Percentiles rank a stretch among this genome's conserved stretches.
Conservation (phyloP, 1,139 yeast genomes). For the Candida anutae region DNA sequence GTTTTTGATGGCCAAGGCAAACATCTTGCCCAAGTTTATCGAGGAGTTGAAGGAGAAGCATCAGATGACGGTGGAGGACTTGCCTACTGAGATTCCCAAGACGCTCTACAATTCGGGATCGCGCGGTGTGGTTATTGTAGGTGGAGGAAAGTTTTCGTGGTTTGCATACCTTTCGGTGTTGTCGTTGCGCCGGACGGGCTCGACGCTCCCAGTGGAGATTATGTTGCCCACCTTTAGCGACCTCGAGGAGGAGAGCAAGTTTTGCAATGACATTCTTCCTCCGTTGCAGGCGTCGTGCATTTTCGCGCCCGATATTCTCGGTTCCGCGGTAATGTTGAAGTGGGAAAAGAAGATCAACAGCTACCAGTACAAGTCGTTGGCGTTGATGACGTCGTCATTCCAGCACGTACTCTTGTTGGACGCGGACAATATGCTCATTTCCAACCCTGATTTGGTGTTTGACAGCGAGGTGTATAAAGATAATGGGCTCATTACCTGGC, state of each 20-base stretch:
- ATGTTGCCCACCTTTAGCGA: constrained; percentile 27
- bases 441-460: constrained; percentile 38
- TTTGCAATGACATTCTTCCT: constrained; percentile 10
- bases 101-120: constrained; percentile 19
- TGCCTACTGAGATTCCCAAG: constrained; percentile 20
- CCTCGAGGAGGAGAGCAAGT: constrained; percentile 12
- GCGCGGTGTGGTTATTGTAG: constrained; percentile 30
- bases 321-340: constrained; percentile 24
- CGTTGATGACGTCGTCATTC: constrained; percentile 32
- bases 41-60: constrained; percentile 21
- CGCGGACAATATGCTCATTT: constrained; percentile 32
- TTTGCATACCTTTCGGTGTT: constrained; percentile 28
- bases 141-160: constrained; percentile 35
- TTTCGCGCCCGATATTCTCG: constrained; percentile 27
- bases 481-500: constrained; percentile 67
- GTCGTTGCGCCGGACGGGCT: constrained; percentile 28
- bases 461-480: constrained; percentile 44
- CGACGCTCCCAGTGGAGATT: constrained; percentile 30
- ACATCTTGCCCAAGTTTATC: constrained; percentile 15
- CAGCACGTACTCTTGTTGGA: constrained; percentile 35
- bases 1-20: constrained; percentile 22
- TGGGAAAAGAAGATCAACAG: constrained; percentile 21
- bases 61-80: constrained; percentile 11
- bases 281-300: constrained; percentile 11
- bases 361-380: constrained; percentile 37